A percentile compares a stretch with the other conserved stretches of the same genome.
Evolutionary conservation across 108 stramenopile genomes (phyloP).

Genomic region (Discostella stelligeroides): DNA sequence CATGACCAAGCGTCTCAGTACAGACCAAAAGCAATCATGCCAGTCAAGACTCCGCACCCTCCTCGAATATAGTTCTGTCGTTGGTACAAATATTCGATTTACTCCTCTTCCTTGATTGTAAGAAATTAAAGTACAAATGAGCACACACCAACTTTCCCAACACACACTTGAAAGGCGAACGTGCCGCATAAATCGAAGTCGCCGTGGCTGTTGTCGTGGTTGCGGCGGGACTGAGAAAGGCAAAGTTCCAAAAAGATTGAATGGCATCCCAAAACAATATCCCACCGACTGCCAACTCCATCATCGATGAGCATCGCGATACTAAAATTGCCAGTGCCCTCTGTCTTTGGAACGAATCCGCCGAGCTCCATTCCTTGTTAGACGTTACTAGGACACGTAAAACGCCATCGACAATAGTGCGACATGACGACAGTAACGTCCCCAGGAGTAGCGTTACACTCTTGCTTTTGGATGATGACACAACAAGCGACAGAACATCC

Average conservation of each 20-base stretch:
- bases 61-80: not conserved
- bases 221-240: conserved; percentile 5
- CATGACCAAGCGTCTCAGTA: no score
- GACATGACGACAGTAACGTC: conserved; percentile 23
- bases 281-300: conserved; percentile 66
- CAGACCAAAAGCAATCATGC: no score
- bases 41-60: no score
- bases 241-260: conserved; percentile 43
- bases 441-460: conserved; percentile 21
- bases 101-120: conserved; percentile 61
- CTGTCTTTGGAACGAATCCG: conserved; percentile 72
- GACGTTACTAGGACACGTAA: conserved; percentile 72
- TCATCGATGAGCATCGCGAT: conserved; percentile 53
- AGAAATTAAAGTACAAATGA: conserved; percentile 76
- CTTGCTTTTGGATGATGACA: conserved; percentile 37
- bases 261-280: conserved; percentile 60
- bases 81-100: conserved; percentile 16
- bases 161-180: conserved; percentile 43
- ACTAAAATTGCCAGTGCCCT: conserved; percentile 67
- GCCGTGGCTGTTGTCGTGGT: conserved; percentile 4
- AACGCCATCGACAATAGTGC: conserved; percentile 60
- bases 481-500: conserved; percentile 53
- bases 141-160: conserved; percentile 56
- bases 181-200: not conserved
- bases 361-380: conserved; percentile 55